Base-by-base conservation (phyloP, 306 rosid species). In the Arachis stenosperma region DNA sequence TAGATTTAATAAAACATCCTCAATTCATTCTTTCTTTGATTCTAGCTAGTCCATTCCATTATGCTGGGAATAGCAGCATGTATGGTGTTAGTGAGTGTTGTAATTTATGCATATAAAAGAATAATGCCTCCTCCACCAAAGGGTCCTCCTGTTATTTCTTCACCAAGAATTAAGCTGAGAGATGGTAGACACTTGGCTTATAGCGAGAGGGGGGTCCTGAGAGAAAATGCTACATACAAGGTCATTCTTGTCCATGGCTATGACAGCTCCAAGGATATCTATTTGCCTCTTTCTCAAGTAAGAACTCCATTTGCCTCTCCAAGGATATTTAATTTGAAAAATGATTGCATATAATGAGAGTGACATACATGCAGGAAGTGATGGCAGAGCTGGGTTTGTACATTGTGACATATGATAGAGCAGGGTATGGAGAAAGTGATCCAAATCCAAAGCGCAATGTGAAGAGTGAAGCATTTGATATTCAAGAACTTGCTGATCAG, bases 111-210 rank as follows among this genome's bases (percentile, higher is more conserved):
- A 2, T 81, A 75, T 15, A 42, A 11, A 50, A 41, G 29, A 17
- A 46, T 59, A 10, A 71, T 15, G 44, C 90, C 88, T 66, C 85
- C 92, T 1, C 81, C 81, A 62, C 83, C 88, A 5, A 80, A 58
- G 65, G 88, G 86, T 13, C 91, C 90, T 43, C 81, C 75, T 9
- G 72, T 84, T 7, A 82, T 84, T 7, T 80, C 86, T 71, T 85
- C 92, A 13, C 81, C 90, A 37, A 85, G 92, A 78, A 81, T 84
- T 8, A 85, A 58, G 65, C 90, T 84, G 55, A 74, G 80, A 39
- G 87, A 85, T 74, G 90, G 90, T 0, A 83, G 92, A 63, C 78
- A 85, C 71, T 82, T 89, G 82, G 86, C 92, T 64, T 89, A 85
- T 75, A 77, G 80, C 41, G 89, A 84, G 66, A 54, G 48, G 13